Evolutionary conservation across 2,329 filamentous ascomycete species (phyloP).

Genomic region (Pseudogymnoascus sp.): DNA sequence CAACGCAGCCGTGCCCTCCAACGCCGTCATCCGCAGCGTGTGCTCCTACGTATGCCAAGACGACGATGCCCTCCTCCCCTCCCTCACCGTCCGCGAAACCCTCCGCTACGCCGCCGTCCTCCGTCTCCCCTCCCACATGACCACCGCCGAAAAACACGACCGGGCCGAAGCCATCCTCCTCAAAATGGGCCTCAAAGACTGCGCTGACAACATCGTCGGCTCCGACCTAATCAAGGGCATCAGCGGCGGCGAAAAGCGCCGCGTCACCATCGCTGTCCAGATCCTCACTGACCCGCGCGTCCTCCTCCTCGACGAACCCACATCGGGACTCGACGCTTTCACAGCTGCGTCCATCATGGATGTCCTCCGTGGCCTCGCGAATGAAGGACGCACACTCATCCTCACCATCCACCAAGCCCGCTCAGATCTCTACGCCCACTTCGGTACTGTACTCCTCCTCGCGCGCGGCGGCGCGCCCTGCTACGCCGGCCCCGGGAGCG

Average conservation of each 20-base stretch:
- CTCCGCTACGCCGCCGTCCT: conserved; percentile 65
- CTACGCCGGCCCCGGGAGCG: conserved; percentile 56
- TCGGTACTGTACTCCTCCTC: conserved; percentile 65
- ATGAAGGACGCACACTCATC: conserved; percentile 67
- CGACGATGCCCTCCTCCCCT: conserved; percentile 68
- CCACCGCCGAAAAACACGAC: conserved; percentile 57
- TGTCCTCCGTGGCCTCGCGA: conserved; percentile 62
- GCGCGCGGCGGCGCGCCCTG: conserved; percentile 63
- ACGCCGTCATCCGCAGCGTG: conserved; percentile 62
- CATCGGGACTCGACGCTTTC: conserved; percentile 70
- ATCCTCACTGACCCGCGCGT: conserved; percentile 70
- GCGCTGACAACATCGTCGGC: conserved; percentile 68
- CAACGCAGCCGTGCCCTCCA: conserved; percentile 62
- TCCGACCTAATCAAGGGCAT: conserved; percentile 70
- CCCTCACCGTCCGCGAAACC: conserved; percentile 70
- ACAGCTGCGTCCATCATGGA: conserved; percentile 72
- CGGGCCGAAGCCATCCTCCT: conserved; percentile 66
- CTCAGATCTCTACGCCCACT: conserved; percentile 64
- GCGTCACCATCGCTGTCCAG: conserved; percentile 72
- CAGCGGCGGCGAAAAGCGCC: conserved; percentile 71
- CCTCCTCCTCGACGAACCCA: conserved; percentile 69
- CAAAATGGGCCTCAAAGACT: conserved; percentile 73
- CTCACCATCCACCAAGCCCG: conserved; percentile 75
- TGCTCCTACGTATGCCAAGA: conserved; percentile 75
- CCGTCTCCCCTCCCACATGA: conserved; percentile 65